phyloP scores from a whole-genome alignment of 1,284 basidiomycete genomes.

The Heterobasidion annosum region DNA sequence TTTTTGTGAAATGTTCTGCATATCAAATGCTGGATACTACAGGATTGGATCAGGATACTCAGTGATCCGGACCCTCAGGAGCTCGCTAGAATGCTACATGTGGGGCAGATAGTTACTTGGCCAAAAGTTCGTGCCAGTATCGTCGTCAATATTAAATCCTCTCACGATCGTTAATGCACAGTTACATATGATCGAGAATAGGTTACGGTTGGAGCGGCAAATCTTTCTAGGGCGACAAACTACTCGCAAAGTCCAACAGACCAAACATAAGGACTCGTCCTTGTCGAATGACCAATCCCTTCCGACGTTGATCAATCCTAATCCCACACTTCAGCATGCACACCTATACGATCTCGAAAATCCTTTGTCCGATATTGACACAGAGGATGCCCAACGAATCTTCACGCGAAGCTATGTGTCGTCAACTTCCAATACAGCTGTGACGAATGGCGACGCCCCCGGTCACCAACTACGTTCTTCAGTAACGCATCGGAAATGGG shows the following conservation, averaged over 20 bases:
- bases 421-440: slow-evolving; percentile 11
- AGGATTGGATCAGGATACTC: slow-evolving; percentile 42
- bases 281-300: not conserved
- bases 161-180: slow-evolving; percentile 19
- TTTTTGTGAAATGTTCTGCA: not conserved
- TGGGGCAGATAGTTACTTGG: slow-evolving; percentile 91
- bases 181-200: slow-evolving; percentile 89
- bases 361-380: slow-evolving; percentile 37
- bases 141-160: not conserved
- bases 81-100: slow-evolving; percentile 75
- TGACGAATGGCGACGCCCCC: slow-evolving; percentile 1
- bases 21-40: not conserved
- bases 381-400: slow-evolving; percentile 14
- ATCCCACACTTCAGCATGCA: too few relatives aligned
- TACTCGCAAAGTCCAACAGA: slow-evolving; percentile 45
- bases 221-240: slow-evolving; percentile 75
- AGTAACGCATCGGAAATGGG: slow-evolving; percentile 35
- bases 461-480: slow-evolving; percentile 30
- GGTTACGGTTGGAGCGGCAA: slow-evolving; percentile 72
- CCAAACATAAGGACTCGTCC: slow-evolving; percentile 16
- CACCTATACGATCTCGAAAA: not conserved
- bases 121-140: slow-evolving; percentile 64
- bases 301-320: too few relatives aligned
- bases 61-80: slow-evolving; percentile 79
- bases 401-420: slow-evolving; percentile 36